phyloP scores from a whole-genome alignment of 2,329 filamentous ascomycete species.

The Teratosphaeria epicoccoides region DNA sequence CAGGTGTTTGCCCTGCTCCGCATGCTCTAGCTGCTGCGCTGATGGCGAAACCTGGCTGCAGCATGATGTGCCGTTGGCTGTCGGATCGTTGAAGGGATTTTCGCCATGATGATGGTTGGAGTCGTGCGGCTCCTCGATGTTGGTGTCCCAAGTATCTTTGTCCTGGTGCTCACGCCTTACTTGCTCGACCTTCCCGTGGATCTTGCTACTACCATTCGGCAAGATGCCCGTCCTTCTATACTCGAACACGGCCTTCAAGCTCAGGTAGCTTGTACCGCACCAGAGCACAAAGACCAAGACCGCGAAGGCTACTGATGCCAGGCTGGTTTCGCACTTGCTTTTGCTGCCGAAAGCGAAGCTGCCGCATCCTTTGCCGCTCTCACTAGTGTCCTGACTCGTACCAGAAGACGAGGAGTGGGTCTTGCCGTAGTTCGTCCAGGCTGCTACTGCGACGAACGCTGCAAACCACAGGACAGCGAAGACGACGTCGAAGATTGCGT shows the following conservation, averaged over 20 bases:
- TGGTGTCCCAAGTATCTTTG: conserved; percentile 36
- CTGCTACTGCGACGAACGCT: conserved; percentile 46
- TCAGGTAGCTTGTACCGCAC: conserved; percentile 41
- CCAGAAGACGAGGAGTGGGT: conserved; percentile 4
- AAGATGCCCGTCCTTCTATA: conserved; percentile 48
- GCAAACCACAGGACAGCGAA: conserved; percentile 49
- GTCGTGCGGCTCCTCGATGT: conserved; percentile 31
- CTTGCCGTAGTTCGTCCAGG: conserved; percentile 34
- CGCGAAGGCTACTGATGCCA: conserved; percentile 45
- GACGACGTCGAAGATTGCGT: conserved; percentile 44
- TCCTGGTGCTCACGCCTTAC: conserved; percentile 30
- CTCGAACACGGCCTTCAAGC: conserved; percentile 44
- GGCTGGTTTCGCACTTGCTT: conserved; percentile 47
- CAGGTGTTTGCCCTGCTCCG: background rate
- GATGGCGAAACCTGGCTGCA: conserved; percentile 2
- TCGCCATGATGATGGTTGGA: conserved; percentile 26
- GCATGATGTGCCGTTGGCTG: background rate
- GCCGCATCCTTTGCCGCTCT: conserved; percentile 33
- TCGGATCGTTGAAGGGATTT: conserved; percentile 14
- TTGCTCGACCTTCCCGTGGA: conserved; percentile 25
- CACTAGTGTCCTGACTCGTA: conserved; percentile 17
- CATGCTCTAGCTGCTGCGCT: conserved; percentile 20
- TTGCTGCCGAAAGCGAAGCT: conserved; percentile 46
- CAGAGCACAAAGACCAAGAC: conserved; percentile 50
- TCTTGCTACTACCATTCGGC: conserved; percentile 32